A percentile compares a stretch with the other conserved stretches of the same genome.
These are phyloP conservation scores for Diplodia sapinea DNA, from an alignment of 2,329 filamentous ascomycete species.

Conservation along the genomic window DNA sequence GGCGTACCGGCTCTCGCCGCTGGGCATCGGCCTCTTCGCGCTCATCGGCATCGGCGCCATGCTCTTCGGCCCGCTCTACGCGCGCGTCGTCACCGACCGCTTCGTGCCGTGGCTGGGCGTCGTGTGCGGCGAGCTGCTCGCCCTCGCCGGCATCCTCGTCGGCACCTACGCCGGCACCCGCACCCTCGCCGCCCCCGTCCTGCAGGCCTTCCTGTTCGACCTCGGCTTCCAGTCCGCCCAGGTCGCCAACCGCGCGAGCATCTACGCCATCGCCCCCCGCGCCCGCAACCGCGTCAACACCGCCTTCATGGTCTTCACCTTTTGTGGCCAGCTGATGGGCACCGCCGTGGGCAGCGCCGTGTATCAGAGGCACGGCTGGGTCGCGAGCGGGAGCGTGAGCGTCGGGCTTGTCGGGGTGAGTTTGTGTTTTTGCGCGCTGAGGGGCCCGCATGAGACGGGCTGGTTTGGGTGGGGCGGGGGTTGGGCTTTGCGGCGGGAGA, in stretches of 20 bases:
- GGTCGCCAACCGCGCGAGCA: slow-evolving; percentile 72
- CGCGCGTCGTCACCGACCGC: slow-evolving; percentile 71
- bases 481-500: slow-evolving; percentile 56
- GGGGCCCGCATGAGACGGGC: slow-evolving; percentile 62
- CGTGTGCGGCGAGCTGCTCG: slow-evolving; percentile 64
- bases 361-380: slow-evolving; percentile 15
- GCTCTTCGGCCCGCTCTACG: slow-evolving; percentile 70
- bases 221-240: slow-evolving; percentile 75
- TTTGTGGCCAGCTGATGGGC: slow-evolving; percentile 76
- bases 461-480: slow-evolving; percentile 69
- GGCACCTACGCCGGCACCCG: slow-evolving; percentile 72
- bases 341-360: slow-evolving; percentile 57
- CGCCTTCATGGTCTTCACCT: slow-evolving; percentile 78
- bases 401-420: slow-evolving; percentile 60
- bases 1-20: slow-evolving; percentile 70
- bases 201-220: slow-evolving; percentile 74
- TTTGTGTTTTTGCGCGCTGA: slow-evolving; percentile 53
- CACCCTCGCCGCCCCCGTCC: slow-evolving; percentile 71
- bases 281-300: slow-evolving; percentile 79
- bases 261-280: slow-evolving; percentile 70
- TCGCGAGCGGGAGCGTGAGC: slow-evolving; percentile 58
- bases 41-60: slow-evolving; percentile 77
- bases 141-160: slow-evolving; percentile 66
- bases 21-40: slow-evolving; percentile 78
- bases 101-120: slow-evolving; percentile 72